These are phyloP conservation scores for Lactarius trivialis DNA, from an alignment of 768 basidiomycete species.

Conservation along the genomic window DNA sequence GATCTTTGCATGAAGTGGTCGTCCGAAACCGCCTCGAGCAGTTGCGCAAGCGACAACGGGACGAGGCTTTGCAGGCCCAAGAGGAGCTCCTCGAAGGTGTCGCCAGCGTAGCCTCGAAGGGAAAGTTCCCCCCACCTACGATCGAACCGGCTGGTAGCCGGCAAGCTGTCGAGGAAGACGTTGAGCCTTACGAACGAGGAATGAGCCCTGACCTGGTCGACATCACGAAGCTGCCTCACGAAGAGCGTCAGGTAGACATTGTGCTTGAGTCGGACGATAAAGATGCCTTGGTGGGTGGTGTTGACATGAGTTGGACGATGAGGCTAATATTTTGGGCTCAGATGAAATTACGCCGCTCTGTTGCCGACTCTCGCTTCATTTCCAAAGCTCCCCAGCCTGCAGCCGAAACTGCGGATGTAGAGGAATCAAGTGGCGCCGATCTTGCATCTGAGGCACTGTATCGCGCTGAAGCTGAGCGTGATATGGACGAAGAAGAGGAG, in stretches of 20 bases:
- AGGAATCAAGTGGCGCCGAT: slow-evolving; percentile 58
- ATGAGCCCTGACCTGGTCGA: slow-evolving; percentile 84
- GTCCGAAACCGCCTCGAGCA: slow-evolving; percentile 95
- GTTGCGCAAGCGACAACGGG: slow-evolving; percentile 89
- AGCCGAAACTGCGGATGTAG: slow-evolving; percentile 51
- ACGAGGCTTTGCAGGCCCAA: slow-evolving; percentile 91
- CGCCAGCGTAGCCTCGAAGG: slow-evolving; percentile 49
- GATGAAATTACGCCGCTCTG: slow-evolving; percentile 73
- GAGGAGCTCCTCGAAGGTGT: slow-evolving; percentile 84
- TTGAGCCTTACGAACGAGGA: slow-evolving; percentile 72
- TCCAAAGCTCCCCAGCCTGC: slow-evolving; percentile 61
- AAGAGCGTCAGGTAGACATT: slow-evolving; percentile 79
- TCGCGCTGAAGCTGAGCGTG: slow-evolving; percentile 84
- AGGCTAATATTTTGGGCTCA: slow-evolving; percentile 29
- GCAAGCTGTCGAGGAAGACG: slow-evolving; percentile 44
- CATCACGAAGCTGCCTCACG: slow-evolving; percentile 58
- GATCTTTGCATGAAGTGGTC: slow-evolving; percentile 90
- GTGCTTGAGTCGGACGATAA: slow-evolving; percentile 61
- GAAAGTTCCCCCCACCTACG: slow-evolving; percentile 36
- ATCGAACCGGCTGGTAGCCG: slow-evolving; percentile 32
- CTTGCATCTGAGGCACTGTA: slow-evolving; percentile 87
- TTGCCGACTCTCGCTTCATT: slow-evolving; percentile 84
- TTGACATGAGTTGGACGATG: slow-evolving; percentile 2
- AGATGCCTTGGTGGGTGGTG: slow-evolving; percentile 41
- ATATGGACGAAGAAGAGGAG: slow-evolving; percentile 94